A percentile compares a stretch with the other conserved stretches of the same genome.
Conservation (phyloP, 2,329 filamentous ascomycete species). For the Spiromastix sp. region DNA sequence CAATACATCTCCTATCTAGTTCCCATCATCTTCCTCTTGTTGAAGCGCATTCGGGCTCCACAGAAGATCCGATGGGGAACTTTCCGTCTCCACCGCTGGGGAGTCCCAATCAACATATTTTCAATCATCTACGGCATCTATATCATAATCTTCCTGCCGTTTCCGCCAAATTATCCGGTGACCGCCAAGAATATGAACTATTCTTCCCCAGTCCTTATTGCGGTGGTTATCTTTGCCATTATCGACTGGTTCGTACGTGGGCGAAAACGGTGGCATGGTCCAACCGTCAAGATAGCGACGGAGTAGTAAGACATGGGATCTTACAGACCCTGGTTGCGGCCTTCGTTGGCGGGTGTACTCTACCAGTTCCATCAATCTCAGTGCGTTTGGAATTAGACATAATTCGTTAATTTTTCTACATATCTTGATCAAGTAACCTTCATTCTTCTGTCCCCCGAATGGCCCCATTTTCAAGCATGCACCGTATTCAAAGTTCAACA, state of each 20-base stretch:
- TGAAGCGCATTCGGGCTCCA: slow-evolving; percentile 12
- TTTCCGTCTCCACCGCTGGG: slow-evolving; percentile 11
- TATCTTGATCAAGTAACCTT: no score
- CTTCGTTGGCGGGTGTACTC: no score
- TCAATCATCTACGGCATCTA: slow-evolving; percentile 24
- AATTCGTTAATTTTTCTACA: no score
- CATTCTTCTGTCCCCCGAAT: no score
- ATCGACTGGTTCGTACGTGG: slow-evolving; percentile 11
- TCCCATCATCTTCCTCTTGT: slow-evolving; percentile 23
- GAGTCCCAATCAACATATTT: slow-evolving; percentile 24
- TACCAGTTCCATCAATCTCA: no score
- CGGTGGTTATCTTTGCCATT: slow-evolving; percentile 11
- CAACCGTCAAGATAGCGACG: slow-evolving; percentile 9
- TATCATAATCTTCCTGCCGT: slow-evolving; percentile 24
- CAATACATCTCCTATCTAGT: slow-evolving; percentile 32
- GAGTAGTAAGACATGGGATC: slow-evolving; percentile 5
- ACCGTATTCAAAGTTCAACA: no score
- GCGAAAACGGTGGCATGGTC: slow-evolving; percentile 11
- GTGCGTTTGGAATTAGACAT: no score
- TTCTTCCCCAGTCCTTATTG: slow-evolving; percentile 23
- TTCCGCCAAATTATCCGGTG: slow-evolving; percentile 22
- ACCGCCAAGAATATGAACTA: slow-evolving; percentile 30
- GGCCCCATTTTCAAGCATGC: no score
- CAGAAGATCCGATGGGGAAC: slow-evolving; percentile 21
- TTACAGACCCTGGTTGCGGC: no score